Percentiles rank a stretch among this genome's conserved stretches.
These are phyloP conservation scores for Annulohypoxylon maeteangense DNA, from an alignment of 495 filamentous ascomycete species.

Conservation along the genomic window DNA sequence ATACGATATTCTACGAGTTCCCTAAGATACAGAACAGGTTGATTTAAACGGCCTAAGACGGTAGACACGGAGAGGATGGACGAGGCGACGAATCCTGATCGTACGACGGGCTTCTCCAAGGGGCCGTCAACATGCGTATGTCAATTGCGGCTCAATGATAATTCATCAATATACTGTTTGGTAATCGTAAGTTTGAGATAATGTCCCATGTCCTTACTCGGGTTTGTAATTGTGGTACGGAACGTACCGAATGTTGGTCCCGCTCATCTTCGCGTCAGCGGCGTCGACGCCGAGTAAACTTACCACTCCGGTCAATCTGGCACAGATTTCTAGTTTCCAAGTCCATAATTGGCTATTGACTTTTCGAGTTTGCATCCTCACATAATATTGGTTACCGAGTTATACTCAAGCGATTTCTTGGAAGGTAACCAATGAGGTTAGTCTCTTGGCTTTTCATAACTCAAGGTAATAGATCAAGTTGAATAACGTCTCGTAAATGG, in stretches of 20 bases:
- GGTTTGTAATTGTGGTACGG: neutral
- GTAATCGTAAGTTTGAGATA: neutral
- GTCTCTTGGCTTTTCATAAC: neutral
- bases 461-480: neutral
- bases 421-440: neutral
- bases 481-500: neutral
- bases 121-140: neutral
- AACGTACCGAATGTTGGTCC: neutral
- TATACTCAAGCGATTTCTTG: neutral
- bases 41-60: neutral
- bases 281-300: constrained; percentile 7
- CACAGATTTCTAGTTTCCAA: neutral
- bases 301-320: neutral
- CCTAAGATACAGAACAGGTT: neutral
- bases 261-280: neutral
- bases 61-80: neutral
- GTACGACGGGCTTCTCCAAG: neutral
- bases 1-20: too few species aligned
- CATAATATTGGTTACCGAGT: constrained; percentile 3
- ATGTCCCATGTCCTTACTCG: neutral
- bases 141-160: neutral
- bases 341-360: neutral
- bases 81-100: neutral
- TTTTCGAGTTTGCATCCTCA: too few species aligned
- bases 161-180: neutral